Percentiles rank a stretch among this genome's conserved stretches.
Conservation (phyloP, 805 yeast species). For the Wickerhamiella domercqiae region DNA sequence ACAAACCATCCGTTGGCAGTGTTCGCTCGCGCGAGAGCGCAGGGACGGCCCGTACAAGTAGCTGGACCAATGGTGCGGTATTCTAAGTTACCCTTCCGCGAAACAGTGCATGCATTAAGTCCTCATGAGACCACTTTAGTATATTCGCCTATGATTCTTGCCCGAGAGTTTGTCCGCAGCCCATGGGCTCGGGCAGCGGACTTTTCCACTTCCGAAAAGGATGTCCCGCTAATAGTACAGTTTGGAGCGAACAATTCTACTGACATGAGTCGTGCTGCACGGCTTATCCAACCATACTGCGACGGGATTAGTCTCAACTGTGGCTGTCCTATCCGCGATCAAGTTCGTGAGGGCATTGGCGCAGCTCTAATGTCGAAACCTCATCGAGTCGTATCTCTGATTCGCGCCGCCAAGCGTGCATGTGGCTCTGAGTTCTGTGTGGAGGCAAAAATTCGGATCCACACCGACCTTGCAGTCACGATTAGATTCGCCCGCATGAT, state of each 20-base stretch:
- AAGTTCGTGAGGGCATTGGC: conserved; percentile 89
- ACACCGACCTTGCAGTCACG: conserved; percentile 58
- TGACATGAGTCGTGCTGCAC: conserved; percentile 69
- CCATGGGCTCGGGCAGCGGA: conserved; percentile 67
- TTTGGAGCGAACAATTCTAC: conserved; percentile 77
- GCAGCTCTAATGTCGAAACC: conserved; percentile 85
- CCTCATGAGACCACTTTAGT: conserved; percentile 48
- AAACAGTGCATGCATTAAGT: conserved; percentile 53
- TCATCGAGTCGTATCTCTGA: conserved; percentile 70
- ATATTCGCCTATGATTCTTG: conserved; percentile 92
- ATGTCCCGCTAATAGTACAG: conserved; percentile 67
- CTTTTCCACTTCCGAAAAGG: conserved; percentile 61
- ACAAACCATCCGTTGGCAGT: conserved; percentile 40
- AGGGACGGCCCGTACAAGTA: conserved; percentile 42
- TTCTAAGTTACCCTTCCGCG: conserved; percentile 84
- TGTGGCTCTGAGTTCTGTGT: conserved; percentile 60
- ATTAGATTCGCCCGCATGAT: conserved; percentile 53
- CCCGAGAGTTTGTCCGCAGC: conserved; percentile 85
- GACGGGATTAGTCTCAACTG: conserved; percentile 94
- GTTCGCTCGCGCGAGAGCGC: conserved; percentile 31
- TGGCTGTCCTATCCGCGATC: conserved; percentile 95
- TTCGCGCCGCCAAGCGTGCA: conserved; percentile 58
- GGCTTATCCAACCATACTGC: conserved; percentile 77
- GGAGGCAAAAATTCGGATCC: conserved; percentile 87
- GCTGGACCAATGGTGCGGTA: conserved; percentile 97